phyloP scores from a whole-genome alignment of 2,329 filamentous ascomycete genomes.

The Penicillium sumatraense region DNA sequence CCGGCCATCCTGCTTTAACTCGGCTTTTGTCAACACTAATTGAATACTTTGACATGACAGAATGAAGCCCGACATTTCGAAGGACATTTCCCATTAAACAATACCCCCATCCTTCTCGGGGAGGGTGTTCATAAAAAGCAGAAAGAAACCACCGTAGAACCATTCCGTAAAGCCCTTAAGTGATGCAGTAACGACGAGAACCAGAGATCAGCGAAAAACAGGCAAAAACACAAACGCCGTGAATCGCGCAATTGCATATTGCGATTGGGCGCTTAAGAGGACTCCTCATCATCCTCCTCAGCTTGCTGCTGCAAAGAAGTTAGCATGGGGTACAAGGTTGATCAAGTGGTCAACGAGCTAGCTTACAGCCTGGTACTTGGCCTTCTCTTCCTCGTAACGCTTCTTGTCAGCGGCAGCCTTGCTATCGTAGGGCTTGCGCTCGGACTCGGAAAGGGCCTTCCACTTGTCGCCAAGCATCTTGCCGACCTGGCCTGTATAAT shows the following conservation, averaged over 20 bases:
- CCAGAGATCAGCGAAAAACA: constrained; percentile 36
- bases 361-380: constrained; percentile 79
- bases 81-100: constrained; percentile 15
- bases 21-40: constrained; percentile 20
- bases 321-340: constrained; percentile 11
- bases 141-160: constrained; percentile 40
- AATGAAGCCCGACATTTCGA: constrained; percentile 1
- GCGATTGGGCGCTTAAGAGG: constrained; percentile 34
- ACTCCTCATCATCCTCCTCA: constrained; percentile 62
- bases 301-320: constrained; percentile 53
- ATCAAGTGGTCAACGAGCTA: neutral
- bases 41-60: constrained; percentile 1
- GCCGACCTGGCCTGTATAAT: constrained; percentile 78
- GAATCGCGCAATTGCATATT: constrained; percentile 30
- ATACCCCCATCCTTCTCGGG: constrained; percentile 18
- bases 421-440: constrained; percentile 90
- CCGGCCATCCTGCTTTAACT: constrained; percentile 16
- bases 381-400: constrained; percentile 98
- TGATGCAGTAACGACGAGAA: constrained; percentile 27
- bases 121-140: constrained; percentile 27
- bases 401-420: constrained; percentile 99
- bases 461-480: constrained; percentile 98
- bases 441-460: constrained; percentile 94
- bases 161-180: constrained; percentile 32
- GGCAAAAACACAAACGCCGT: constrained; percentile 38